phyloP scores from a whole-genome alignment of 176 grass and related monocot species.

The Oryza australiensis region DNA sequence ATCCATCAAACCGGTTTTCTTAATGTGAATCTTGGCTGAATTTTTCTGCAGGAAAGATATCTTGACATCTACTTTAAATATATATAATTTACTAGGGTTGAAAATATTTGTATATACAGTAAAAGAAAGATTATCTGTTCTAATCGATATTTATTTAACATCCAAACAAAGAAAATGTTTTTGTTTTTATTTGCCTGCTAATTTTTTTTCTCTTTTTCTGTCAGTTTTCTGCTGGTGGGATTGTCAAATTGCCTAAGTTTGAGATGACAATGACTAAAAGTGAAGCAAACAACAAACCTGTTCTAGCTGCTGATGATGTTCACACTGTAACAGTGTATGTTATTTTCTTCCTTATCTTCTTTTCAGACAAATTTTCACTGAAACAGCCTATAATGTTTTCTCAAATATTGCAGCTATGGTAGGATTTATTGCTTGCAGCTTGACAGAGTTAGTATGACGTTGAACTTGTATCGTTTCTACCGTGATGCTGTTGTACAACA shows the following conservation, averaged over 20 bases:
- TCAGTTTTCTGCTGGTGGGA: constrained; percentile 92
- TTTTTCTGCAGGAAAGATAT: not conserved
- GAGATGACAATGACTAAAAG: constrained; percentile 91
- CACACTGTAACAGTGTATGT: constrained; percentile 89
- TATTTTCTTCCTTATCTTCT: constrained; percentile 17
- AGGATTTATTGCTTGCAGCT: constrained; percentile 97
- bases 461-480: constrained; percentile 94
- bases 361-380: not conserved
- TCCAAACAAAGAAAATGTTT: not conserved
- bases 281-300: constrained; percentile 86
- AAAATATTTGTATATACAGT: not conserved
- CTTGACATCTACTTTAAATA: not conserved
- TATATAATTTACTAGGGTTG: constrained; percentile 8
- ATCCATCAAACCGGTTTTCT: not conserved
- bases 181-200: constrained; percentile 7
- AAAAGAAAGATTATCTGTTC: not conserved
- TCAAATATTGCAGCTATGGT: constrained; percentile 72
- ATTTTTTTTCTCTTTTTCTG: constrained; percentile 4
- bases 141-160: not conserved
- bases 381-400: constrained; percentile 11
- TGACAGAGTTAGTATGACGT: constrained; percentile 72
- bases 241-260: constrained; percentile 87
- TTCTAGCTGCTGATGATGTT: constrained; percentile 91
- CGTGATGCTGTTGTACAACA: constrained; percentile 98
- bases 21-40: not conserved